Evolutionary conservation across 805 yeast species (phyloP), one percentile per base, ranked within the genome.

Genomic region (Myxozyma neglecta): DNA sequence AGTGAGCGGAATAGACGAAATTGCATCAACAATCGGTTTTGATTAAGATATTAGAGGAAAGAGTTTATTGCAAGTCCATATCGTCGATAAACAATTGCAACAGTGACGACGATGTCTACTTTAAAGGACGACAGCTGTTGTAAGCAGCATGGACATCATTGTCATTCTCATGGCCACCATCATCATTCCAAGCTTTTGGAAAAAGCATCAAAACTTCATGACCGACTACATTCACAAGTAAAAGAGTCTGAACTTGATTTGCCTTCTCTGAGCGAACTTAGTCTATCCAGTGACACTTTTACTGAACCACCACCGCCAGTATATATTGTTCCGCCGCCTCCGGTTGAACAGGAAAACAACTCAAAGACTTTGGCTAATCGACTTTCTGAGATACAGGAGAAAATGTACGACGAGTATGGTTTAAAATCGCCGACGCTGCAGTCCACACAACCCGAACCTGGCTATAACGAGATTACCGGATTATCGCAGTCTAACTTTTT

Each of bases 251-350:
- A 43, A 18, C 43, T 43, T 29, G 56, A 44, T 32, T n/a, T 43
- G 11, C 49, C 49, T 18, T 20, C 14, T n/a, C 13, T 42, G 3
- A 8, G 24, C 16, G 56, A 52, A 9, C 13, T 14, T 7, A 16
- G 14, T 13, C 34, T 10, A 18, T 36, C 37, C 18, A 13, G 16
- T 11, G 32, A 44, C 39, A 8, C 11, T 32, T n/a, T 5, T 35
- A 4, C 14, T 32, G 51, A 45, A 13, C 51, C 45, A n/a, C 51
- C 35, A 36, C 51, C 44, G 3, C 44, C 51, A 10, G 51, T 54
- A 5, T 46, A 54, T 49, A 54, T 46, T 37, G 51, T 45, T 13
- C 50, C 56, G 3, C 56, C 56, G 3, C 56, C 56, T 10, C 55
- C 55, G 39, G 46, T 29, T n/a, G 18, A 13, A 16, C 14, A 20